A percentile compares a stretch with the other conserved stretches of the same genome.
These are phyloP conservation scores for Phylloporus sp. DNA, from an alignment of 768 basidiomycete genomes.

Conservation along the genomic window DNA sequence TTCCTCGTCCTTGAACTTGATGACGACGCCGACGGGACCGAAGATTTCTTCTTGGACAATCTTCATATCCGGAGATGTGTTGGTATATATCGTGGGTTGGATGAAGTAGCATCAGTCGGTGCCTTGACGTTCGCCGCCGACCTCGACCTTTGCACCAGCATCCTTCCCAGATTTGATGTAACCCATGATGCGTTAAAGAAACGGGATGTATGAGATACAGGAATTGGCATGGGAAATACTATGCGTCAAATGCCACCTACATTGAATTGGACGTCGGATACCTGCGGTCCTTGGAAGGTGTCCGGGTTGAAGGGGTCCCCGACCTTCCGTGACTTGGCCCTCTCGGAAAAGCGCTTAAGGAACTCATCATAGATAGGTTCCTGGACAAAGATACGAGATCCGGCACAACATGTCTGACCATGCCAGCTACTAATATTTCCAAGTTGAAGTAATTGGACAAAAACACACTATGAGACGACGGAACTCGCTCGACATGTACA, in stretches of 20 bases:
- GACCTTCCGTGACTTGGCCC: conserved; percentile 51
- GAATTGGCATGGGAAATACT: not conserved
- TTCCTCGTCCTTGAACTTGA: conserved; percentile 68
- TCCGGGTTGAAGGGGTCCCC: conserved; percentile 64
- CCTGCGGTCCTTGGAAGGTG: conserved; percentile 73
- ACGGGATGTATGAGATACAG: not conserved
- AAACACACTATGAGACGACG: too few relatives aligned
- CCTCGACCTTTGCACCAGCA: conserved; percentile 61
- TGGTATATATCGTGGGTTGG: conserved; percentile 68
- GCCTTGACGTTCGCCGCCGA: conserved; percentile 60
- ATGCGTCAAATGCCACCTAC: conserved; percentile 35
- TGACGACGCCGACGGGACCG: conserved; percentile 71
- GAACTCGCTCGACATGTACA: too few relatives aligned
- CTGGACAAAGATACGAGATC: conserved; percentile 80
- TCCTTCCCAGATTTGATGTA: conserved; percentile 75
- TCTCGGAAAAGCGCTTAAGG: conserved; percentile 50
- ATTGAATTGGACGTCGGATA: conserved; percentile 69
- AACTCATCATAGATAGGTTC: conserved; percentile 76
- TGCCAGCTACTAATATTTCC: too few relatives aligned
- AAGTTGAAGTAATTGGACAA: too few relatives aligned
- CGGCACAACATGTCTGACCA: conserved; percentile 77
- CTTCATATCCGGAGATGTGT: conserved; percentile 63
- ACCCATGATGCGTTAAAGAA: conserved; percentile 59
- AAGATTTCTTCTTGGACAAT: conserved; percentile 77
- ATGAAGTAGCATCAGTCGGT: conserved; percentile 67